Base-by-base conservation (phyloP, 1,139 yeast genomes). In the Geotrichum phurueaensis region DNA sequence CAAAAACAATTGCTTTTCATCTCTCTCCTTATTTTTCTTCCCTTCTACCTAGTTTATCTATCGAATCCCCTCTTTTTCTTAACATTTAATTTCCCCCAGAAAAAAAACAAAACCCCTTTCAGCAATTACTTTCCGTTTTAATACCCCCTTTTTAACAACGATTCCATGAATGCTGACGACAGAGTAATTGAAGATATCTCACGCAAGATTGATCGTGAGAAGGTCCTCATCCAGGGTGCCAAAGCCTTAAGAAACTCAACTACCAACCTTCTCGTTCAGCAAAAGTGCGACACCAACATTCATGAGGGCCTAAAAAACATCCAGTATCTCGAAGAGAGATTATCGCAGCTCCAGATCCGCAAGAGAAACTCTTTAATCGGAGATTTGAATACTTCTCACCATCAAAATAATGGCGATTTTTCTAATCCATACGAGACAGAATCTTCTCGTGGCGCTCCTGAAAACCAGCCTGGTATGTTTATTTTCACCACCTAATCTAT, bases 261-360 rank as follows among this genome's bases (percentile, higher is more conserved):
- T 25, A 75, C 79, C 65, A 94, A 94, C 73, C 79, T 87, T 25
- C 84, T 83, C 65, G 97, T 92, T 56, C 91, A 92, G 68, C 96
- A 90, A 71, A 84, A 88, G 71, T 92, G 98, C 77, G 92, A 90
- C 74, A 85, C 92, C 47, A 90, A 87, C 69, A 91, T 94, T 68
- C 80, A 95, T 65, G 98, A 94, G 69, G 92, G 97, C 2, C 91
- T 89, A 69, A 85, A 89, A 65, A 92, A 92, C 74, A 88, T 94
- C 66, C 94, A 89, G 67, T 94, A 92, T 69, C 81, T 94, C 64
- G 88, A 87, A 69, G 89, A 89, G 62, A 86, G 94, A 9, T 78
- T 94, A 69, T 79, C 80, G 57, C 88, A 87, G 67, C 76, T 91
- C 60, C 79, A 81, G 60, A 65, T 83, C 51, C 73, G 68, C 57